phyloP scores from a whole-genome alignment of 805 yeast genomes.

The Schwanniomyces yamadae region DNA sequence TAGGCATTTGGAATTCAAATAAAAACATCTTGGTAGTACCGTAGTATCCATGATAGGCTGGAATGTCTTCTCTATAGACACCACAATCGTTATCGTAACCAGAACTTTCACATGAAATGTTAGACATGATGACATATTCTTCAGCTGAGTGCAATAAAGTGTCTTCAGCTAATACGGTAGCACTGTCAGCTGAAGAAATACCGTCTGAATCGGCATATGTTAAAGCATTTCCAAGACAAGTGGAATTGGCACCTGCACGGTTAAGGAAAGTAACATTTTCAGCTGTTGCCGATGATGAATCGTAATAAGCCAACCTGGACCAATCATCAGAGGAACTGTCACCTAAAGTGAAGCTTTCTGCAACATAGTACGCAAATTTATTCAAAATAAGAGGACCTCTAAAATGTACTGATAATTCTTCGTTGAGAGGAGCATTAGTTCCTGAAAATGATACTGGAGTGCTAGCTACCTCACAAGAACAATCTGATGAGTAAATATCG shows the following conservation, averaged over 20 bases:
- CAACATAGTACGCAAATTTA: constrained; percentile 61
- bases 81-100: constrained; percentile 65
- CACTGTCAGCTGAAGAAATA: constrained; percentile 37
- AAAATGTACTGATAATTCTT: constrained; percentile 72
- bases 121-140: constrained; percentile 62
- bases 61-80: constrained; percentile 70
- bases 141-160: constrained; percentile 54
- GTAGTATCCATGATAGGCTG: constrained; percentile 69
- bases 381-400: constrained; percentile 69
- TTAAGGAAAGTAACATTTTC: constrained; percentile 69
- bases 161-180: constrained; percentile 50
- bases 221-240: constrained; percentile 69
- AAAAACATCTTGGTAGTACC: constrained; percentile 71
- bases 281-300: constrained; percentile 45
- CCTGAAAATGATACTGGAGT: constrained; percentile 51
- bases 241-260: constrained; percentile 56
- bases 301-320: constrained; percentile 61
- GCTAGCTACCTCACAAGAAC: constrained; percentile 45
- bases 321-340: constrained; percentile 44
- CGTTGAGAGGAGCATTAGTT: constrained; percentile 61
- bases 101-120: constrained; percentile 54
- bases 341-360: constrained; percentile 39
- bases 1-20: constrained; percentile 69
- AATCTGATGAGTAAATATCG: constrained; percentile 40
- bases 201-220: constrained; percentile 64